Conservation (phyloP, 495 filamentous ascomycete genomes). For the Annulohypoxylon stygium region DNA sequence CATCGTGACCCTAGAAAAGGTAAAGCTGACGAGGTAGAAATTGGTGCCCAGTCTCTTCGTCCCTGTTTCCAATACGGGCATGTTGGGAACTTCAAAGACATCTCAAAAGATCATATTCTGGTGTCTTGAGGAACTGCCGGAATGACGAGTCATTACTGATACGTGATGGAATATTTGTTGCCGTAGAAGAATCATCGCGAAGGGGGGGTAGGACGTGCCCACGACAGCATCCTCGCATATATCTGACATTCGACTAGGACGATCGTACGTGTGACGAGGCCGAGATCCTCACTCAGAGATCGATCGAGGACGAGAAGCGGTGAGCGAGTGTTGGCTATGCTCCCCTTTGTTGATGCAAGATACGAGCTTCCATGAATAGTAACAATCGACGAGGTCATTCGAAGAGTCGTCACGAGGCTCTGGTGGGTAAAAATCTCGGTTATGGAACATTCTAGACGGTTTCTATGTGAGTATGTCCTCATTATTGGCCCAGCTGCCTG, state of each 20-base stretch:
- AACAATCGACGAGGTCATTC: constrained; percentile 12
- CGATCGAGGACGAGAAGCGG: constrained; percentile 9
- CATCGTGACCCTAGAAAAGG: no score
- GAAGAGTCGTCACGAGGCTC: constrained; percentile 16
- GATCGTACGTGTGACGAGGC: neutral
- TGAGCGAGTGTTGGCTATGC: neutral
- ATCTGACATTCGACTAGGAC: neutral
- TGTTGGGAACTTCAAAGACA: neutral
- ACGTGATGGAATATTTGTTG: constrained; percentile 6
- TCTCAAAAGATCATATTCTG: neutral
- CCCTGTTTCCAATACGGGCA: neutral
- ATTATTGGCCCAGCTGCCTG: constrained; percentile 18
- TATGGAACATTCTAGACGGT: constrained; percentile 37
- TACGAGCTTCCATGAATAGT: constrained; percentile 26
- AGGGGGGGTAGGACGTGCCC: neutral
- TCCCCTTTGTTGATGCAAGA: constrained; percentile 7
- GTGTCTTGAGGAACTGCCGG: neutral
- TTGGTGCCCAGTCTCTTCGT: neutral
- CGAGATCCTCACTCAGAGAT: neutral
- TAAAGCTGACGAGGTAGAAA: neutral
- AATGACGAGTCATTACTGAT: neutral
- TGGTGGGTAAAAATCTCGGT: neutral
- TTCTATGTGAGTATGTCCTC: constrained; percentile 14
- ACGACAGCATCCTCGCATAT: neutral
- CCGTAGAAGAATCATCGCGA: neutral